Evolutionary conservation across 225 moss, liverwort and hornwort species (phyloP).

Genomic region (Marchantia paleacea): DNA sequence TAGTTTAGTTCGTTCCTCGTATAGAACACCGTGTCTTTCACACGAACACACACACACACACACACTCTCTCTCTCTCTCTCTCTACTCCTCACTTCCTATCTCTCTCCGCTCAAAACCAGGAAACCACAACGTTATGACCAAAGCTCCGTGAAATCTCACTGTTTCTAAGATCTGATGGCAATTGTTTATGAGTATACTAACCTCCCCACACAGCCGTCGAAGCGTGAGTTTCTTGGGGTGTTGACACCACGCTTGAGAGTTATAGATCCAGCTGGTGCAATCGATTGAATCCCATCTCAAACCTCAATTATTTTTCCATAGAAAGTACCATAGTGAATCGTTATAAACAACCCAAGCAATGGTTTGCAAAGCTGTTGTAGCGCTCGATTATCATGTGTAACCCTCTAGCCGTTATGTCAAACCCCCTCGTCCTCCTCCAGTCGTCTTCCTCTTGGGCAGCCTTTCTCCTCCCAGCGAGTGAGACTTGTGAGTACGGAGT

Average conservation of each 20-base stretch:
- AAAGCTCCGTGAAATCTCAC: neutral
- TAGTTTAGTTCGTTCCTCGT: too few species aligned
- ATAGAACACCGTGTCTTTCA: too few species aligned
- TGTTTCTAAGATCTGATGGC: neutral
- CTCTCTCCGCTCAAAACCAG: neutral
- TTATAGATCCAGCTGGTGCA: slow-evolving; percentile 3
- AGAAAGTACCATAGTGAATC: neutral
- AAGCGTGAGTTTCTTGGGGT: neutral
- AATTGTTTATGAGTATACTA: neutral
- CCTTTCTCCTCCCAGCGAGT: neutral
- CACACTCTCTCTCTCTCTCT: neutral
- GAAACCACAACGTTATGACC: neutral
- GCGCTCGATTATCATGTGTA: slow-evolving; percentile 3
- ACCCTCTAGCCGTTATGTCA: slow-evolving; percentile 1
- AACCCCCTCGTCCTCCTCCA: neutral
- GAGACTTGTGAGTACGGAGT: neutral
- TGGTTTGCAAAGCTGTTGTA: neutral
- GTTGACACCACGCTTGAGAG: slow-evolving; percentile 3
- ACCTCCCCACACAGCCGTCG: neutral
- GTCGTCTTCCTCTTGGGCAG: neutral
- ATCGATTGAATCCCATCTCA: neutral
- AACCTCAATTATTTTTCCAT: neutral
- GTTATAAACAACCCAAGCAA: neutral
- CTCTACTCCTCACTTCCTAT: neutral
- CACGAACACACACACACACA: neutral